Percentiles rank a stretch among this genome's conserved stretches.
These are phyloP conservation scores for Evansstolkia leycettana DNA, from an alignment of 495 filamentous ascomycete species.

Conservation along the genomic window DNA sequence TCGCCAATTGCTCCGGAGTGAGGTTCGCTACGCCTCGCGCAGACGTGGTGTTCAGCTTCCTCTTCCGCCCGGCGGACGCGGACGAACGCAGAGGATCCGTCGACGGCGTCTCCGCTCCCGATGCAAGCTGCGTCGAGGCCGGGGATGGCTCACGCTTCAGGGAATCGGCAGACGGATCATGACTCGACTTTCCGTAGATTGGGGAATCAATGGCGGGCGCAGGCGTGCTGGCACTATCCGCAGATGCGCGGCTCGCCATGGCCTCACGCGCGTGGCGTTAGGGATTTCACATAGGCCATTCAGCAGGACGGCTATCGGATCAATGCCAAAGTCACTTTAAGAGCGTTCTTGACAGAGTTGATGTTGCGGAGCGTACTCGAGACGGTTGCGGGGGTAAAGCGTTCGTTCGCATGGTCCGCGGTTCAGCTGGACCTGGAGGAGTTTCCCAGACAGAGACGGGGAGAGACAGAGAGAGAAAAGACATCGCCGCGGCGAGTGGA, in stretches of 20 bases:
- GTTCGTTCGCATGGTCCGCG: neutral
- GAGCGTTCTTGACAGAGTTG: neutral
- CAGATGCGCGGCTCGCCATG: constrained; percentile 27
- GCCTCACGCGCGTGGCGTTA: constrained; percentile 22
- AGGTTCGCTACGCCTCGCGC: constrained; percentile 60
- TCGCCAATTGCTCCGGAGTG: constrained; percentile 57
- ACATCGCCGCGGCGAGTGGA: neutral
- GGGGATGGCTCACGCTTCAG: constrained; percentile 24
- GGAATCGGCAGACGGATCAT: constrained; percentile 9
- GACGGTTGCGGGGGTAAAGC: neutral
- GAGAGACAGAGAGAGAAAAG: neutral
- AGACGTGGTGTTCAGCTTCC: constrained; percentile 39
- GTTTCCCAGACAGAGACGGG: neutral
- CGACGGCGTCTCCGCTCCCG: constrained; percentile 14
- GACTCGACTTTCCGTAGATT: constrained; percentile 1
- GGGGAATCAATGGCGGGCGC: constrained; percentile 15
- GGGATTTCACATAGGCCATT: constrained; percentile 3
- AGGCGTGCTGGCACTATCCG: constrained; percentile 18
- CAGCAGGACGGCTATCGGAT: neutral
- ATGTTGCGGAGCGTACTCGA: constrained; percentile 1
- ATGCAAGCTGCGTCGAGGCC: constrained; percentile 16
- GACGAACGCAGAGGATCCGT: constrained; percentile 11
- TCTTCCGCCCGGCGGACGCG: constrained; percentile 27
- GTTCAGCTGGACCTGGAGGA: neutral
- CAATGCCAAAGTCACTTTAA: neutral